Evolutionary conservation across 805 yeast genomes (phyloP).

Genomic region (Zygoascus bituminiphila): DNA sequence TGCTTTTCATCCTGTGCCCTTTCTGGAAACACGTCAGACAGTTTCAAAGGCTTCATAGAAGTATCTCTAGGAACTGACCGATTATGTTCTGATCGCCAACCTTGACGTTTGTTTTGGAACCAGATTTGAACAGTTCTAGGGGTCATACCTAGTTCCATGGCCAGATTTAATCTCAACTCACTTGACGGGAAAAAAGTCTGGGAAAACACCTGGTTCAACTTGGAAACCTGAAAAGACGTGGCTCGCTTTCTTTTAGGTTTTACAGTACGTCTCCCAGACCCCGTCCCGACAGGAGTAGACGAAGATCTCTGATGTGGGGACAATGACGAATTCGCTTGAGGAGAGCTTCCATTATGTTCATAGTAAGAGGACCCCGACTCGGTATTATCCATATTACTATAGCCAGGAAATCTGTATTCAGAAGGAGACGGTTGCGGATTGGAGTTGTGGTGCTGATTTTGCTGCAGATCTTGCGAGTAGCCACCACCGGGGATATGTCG

Average conservation of each 20-base stretch:
- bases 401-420: neutral
- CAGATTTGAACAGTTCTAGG: conserved; percentile 86
- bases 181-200: conserved; percentile 72
- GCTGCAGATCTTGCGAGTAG: too few species aligned
- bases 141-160: conserved; percentile 69
- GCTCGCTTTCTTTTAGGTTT: conserved; percentile 58
- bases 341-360: neutral
- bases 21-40: neutral
- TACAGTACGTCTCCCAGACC: conserved; percentile 4
- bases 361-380: neutral
- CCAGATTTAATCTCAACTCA: conserved; percentile 58
- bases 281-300: neutral
- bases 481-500: neutral
- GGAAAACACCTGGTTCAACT: conserved; percentile 62
- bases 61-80: conserved; percentile 16
- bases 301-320: neutral
- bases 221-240: conserved; percentile 68
- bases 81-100: conserved; percentile 24
- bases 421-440: neutral
- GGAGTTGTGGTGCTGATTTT: neutral
- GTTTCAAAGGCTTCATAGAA: conserved; percentile 1
- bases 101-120: conserved; percentile 74
- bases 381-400: neutral
- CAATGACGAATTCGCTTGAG: neutral
- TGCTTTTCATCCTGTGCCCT: neutral